Conservation (phyloP, 805 yeast genomes). For the Scheffersomyces stipitis region DNA sequence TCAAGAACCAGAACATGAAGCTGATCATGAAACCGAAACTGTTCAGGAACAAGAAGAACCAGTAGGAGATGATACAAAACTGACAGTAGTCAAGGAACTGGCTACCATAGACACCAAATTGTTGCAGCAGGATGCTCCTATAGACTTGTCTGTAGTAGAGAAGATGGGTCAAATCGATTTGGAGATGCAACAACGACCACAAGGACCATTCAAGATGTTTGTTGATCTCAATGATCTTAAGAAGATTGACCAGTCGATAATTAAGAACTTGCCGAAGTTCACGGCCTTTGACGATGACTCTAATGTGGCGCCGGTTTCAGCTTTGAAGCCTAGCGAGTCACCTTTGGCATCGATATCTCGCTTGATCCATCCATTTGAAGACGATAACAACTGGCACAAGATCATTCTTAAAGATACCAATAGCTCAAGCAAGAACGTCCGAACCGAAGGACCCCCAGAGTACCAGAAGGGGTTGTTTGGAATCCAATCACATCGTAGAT, state of each 20-base stretch:
- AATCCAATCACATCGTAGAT: slow-evolving; percentile 48
- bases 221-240: slow-evolving; percentile 43
- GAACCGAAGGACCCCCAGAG: slow-evolving; percentile 30
- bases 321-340: slow-evolving; percentile 25
- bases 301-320: slow-evolving; percentile 15
- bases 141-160: background rate
- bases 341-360: slow-evolving; percentile 61
- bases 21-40: background rate
- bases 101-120: slow-evolving; percentile 39
- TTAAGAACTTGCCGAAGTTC: slow-evolving; percentile 48
- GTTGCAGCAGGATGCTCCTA: slow-evolving; percentile 14
- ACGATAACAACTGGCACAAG: slow-evolving; percentile 63
- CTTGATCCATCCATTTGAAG: slow-evolving; percentile 61
- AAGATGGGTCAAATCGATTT: background rate
- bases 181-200: background rate
- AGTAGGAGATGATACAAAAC: background rate
- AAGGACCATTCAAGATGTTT: slow-evolving; percentile 46
- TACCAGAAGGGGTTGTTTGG: slow-evolving; percentile 63
- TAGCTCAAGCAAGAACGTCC: slow-evolving; percentile 6
- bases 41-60: slow-evolving; percentile 3
- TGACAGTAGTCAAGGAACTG: background rate
- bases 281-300: slow-evolving; percentile 45
- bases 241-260: slow-evolving; percentile 46
- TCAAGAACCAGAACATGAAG: background rate
- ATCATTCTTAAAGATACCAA: slow-evolving; percentile 46